Percentiles rank a stretch among this genome's conserved stretches.
Conservation (phyloP, 75 land plant genomes). For the Pinus albicaulis region DNA sequence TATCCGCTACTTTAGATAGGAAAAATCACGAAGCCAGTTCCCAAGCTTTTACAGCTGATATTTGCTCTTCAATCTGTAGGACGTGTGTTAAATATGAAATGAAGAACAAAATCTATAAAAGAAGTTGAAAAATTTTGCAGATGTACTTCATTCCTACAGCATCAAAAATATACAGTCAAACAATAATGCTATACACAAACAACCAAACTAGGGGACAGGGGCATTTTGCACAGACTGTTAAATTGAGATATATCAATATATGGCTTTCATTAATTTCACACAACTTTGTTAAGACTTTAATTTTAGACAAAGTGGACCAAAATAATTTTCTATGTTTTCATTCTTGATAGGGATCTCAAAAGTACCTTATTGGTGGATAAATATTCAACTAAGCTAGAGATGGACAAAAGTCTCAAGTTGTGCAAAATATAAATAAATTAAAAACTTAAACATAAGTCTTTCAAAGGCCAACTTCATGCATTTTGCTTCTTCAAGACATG, state of each 20-base stretch:
- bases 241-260: neutral
- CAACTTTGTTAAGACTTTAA: neutral
- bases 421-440: neutral
- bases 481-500: neutral
- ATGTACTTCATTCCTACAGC: neutral
- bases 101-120: neutral
- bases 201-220: neutral
- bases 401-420: too few species aligned
- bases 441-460: neutral
- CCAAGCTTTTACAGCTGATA: constrained; percentile 7
- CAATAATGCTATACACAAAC: neutral
- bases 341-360: too few species aligned
- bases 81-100: neutral
- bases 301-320: neutral
- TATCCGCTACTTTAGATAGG: neutral
- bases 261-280: neutral
- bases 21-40: neutral
- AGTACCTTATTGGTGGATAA: too few species aligned
- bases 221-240: neutral
- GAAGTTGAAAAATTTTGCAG: neutral
- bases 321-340: neutral
- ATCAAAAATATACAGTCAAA: neutral
- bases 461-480: neutral
- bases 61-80: constrained; percentile 1
- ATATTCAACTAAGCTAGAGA: too few species aligned